phyloP scores from a whole-genome alignment of 768 basidiomycete species.

The Suillus fuscotomentosus region DNA sequence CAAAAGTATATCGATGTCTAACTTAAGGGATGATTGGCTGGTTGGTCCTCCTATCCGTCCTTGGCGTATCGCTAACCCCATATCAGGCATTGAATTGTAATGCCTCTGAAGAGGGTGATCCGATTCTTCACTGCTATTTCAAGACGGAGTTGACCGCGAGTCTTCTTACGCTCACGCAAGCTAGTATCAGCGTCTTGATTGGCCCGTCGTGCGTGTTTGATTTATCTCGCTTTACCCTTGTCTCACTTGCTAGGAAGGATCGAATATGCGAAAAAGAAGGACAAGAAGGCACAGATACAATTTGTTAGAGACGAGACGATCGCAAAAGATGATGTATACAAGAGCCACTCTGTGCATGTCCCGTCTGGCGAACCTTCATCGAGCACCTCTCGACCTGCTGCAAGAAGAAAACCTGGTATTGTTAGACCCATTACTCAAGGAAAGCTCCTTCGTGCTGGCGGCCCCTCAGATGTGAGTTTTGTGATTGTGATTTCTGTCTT shows the following conservation, averaged over 20 bases:
- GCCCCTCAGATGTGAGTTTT: constrained; percentile 57
- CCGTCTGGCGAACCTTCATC: constrained; percentile 82
- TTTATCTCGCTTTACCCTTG: background rate
- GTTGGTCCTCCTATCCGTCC: constrained; percentile 41
- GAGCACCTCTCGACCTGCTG: constrained; percentile 80
- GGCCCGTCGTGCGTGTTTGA: constrained; percentile 64
- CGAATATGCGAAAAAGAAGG: constrained; percentile 95
- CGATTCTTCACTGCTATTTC: constrained; percentile 86
- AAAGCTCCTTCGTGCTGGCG: constrained; percentile 74
- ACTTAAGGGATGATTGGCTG: constrained; percentile 92
- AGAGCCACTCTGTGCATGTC: constrained; percentile 89
- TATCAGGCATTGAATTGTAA: constrained; percentile 73
- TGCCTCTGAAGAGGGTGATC: constrained; percentile 90
- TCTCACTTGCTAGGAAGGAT: constrained; percentile 49
- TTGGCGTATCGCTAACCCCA: constrained; percentile 6
- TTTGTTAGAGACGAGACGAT: constrained; percentile 89
- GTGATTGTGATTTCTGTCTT: constrained; percentile 6
- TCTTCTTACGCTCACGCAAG: constrained; percentile 78
- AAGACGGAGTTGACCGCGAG: constrained; percentile 92
- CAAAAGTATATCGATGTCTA: constrained; percentile 83
- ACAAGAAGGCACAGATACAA: constrained; percentile 86
- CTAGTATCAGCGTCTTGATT: constrained; percentile 68
- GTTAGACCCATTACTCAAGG: constrained; percentile 85
- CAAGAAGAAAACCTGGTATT: constrained; percentile 85
- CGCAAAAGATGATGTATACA: constrained; percentile 78